Evolutionary conservation across 2,329 filamentous ascomycete species (phyloP), one percentile per base, ranked within the genome.

Genomic region (Ceratocystis smalleyi): DNA sequence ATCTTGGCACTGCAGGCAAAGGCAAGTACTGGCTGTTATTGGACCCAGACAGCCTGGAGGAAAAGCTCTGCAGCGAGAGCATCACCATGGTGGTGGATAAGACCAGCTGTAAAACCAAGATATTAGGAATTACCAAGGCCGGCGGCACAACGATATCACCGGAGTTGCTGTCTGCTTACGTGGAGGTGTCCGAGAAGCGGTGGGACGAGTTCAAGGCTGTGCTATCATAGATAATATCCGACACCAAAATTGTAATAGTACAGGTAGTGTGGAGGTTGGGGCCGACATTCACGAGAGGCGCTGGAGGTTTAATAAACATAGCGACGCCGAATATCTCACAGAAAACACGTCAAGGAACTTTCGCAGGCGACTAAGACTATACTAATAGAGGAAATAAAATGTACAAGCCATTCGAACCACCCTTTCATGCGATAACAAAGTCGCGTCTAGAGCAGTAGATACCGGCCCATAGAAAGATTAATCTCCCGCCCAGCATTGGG

Each of bases 41-140:
- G 5, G 94, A 99, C 75, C 90, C 90, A 1, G 94, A 99, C 75
- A 83, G 84, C 24, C 86, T 95, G 69, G 94, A 99, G 76, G 94
- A 97, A 76, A 83, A 81, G 7, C 75, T 95, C 54, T 95, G 90
- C 71, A 79, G 85, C 67, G 94, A 99, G 78, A 81, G 75, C n/a
- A 77, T 94, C n/a, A 91, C 86, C 2, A 77, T 96, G 43, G 85
- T 94, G 60, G 83, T 96, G n/a, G 87, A 92, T 71, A 77, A 77
- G 66, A 75, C 72, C 12, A 70, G 72, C n/a, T 80, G 77, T 1
- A 75, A 78, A 61, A 79, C 78, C 2, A 81, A 79, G 69, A 78
- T 95, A 19, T 69, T 89, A 68, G 83, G 81, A 61, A 80, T 97
- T 67, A 89, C 94, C 70, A 97, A 96, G 78, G 83, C 81, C 68